Evolutionary conservation across 73 alveolate species (phyloP), one percentile per base, ranked within the genome.

Genomic region (Effrenium voratum): DNA sequence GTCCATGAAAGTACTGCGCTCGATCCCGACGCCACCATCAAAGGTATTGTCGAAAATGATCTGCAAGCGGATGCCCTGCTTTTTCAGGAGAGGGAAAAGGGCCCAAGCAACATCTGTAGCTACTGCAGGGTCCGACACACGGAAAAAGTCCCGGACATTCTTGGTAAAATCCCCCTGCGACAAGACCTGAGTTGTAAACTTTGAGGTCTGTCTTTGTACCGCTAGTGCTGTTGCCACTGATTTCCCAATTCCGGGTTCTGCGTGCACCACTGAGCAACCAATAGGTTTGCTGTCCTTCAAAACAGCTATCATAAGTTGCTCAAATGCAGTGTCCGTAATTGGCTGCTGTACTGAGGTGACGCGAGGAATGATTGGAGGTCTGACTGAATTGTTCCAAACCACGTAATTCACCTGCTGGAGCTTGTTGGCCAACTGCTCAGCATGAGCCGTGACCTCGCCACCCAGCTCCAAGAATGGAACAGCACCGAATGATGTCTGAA

Each of bases 371-470:
- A 77, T 77, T 36, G 63, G 32, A 43, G 16, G 57, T 16, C 72
- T 24, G 41, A 13, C 91, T 12, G 26, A 43, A 34, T 36, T 19
- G 68, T 16, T 44, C 15, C 38, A 36, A 43, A 30, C n/a, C 91
- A n/a, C n/a, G n/a, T n/a, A n/a, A n/a, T n/a, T n/a, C n/a, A n/a
- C n/a, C n/a, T n/a, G n/a, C n/a, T 6, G 70, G 34, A 84, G n/a
- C 16, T 2, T 2, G 2, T 52, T 28, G 16, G 32, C 32, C 93
- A 50, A 79, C 36, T 55, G 49, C 93, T 80, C 44, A 22, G 47
- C 73, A 80, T 80, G 91, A 2, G 16, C 72, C 47, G 22, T 13
- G 28, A 47, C 91, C 8, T 80, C 91, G 28, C 73, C 91, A 49
- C 57, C 63, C 91, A 2, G 73, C 66, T 32, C 34, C 91, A 80